Percentiles rank a stretch among this genome's conserved stretches.
phyloP scores from a whole-genome alignment of 2,329 filamentous ascomycete species.

The Cercospora sp. region DNA sequence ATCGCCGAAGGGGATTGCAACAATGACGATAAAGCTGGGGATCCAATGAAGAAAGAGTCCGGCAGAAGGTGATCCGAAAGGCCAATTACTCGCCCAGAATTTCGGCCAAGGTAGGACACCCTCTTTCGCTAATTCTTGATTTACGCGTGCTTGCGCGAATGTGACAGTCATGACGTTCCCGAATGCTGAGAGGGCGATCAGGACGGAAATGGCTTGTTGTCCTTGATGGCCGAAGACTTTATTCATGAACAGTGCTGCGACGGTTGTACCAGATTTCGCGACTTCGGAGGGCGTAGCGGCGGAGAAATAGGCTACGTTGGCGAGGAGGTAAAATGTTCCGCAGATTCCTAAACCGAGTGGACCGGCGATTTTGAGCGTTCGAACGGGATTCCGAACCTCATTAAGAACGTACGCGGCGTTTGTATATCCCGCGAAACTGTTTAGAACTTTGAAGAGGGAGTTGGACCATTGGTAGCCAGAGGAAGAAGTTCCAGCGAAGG shows the following conservation, averaged over 20 bases:
- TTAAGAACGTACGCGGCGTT: slow-evolving; percentile 64
- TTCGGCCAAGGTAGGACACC: slow-evolving; percentile 59
- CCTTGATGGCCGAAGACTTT: slow-evolving; percentile 57
- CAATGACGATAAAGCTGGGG: slow-evolving; percentile 60
- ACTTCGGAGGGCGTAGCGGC: slow-evolving; percentile 49
- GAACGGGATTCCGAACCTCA: slow-evolving; percentile 51
- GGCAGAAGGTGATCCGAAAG: slow-evolving; percentile 60
- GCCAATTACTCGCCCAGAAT: slow-evolving; percentile 63
- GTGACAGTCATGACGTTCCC: slow-evolving; percentile 60
- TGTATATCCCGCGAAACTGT: slow-evolving; percentile 35
- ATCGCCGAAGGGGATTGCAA: slow-evolving; percentile 61
- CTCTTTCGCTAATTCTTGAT: slow-evolving; percentile 62
- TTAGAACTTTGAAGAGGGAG: slow-evolving; percentile 56
- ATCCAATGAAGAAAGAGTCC: slow-evolving; percentile 60
- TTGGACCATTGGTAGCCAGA: slow-evolving; percentile 54
- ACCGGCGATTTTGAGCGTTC: slow-evolving; percentile 34
- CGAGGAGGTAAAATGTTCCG: slow-evolving; percentile 55
- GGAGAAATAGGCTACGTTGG: slow-evolving; percentile 62
- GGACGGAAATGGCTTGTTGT: slow-evolving; percentile 56
- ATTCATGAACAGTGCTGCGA: slow-evolving; percentile 60
- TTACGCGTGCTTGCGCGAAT: slow-evolving; percentile 56
- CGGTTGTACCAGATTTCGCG: slow-evolving; percentile 53
- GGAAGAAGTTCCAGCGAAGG: slow-evolving; percentile 52
- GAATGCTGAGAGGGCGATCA: slow-evolving; percentile 59
- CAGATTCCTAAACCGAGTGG: slow-evolving; percentile 53